Percentiles rank a stretch among this genome's conserved stretches.
These are phyloP conservation scores for Salix purpurea DNA, from an alignment of 345 rosid genomes.

Conservation along the genomic window DNA sequence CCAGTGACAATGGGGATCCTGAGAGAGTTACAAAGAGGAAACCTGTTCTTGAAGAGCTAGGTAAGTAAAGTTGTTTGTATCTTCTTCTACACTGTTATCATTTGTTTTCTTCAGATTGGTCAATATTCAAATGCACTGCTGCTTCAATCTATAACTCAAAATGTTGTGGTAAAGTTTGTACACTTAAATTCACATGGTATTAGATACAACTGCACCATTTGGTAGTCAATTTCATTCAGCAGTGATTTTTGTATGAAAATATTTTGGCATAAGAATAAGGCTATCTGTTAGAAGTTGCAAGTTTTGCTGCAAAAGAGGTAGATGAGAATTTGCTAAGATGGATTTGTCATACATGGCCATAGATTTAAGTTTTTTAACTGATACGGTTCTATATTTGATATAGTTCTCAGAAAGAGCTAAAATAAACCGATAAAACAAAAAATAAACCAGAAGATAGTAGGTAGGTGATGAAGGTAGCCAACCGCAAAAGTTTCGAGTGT, in stretches of 20 bases:
- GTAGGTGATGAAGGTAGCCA: no score
- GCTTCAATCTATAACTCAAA: no score
- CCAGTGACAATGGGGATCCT: slow-evolving; percentile 9
- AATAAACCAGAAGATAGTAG: no score
- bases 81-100: not conserved
- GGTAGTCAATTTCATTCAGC: not conserved
- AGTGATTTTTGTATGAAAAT: not conserved
- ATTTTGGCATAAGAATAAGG: not conserved
- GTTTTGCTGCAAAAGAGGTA: not conserved
- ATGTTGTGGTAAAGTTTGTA: no score
- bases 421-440: not conserved
- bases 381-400: not conserved
- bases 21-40: slow-evolving; percentile 16
- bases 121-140: not conserved
- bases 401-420: not conserved
- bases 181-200: no score
- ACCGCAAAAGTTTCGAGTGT: no score
- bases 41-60: slow-evolving; percentile 54
- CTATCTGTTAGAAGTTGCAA: not conserved
- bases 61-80: slow-evolving; percentile 34
- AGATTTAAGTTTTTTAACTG: not conserved
- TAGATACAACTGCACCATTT: no score
- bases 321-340: not conserved
- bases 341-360: not conserved
- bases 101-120: not conserved